phyloP scores from a whole-genome alignment of 805 yeast genomes.

The Saccharomycopsis guyanensis region DNA sequence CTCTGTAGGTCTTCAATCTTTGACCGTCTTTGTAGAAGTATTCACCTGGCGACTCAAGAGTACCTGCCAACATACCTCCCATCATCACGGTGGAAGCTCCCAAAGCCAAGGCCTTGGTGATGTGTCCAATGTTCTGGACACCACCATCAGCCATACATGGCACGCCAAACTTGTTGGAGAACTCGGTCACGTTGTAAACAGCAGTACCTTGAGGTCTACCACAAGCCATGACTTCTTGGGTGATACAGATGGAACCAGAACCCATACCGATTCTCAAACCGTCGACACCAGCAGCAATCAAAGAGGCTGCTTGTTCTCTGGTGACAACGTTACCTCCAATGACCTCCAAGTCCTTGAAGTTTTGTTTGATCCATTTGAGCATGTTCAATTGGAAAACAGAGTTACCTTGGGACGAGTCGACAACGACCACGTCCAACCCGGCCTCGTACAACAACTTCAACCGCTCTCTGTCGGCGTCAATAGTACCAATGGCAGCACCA shows the following conservation, averaged over 20 bases:
- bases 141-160: conserved; percentile 99
- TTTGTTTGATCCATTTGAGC: conserved; percentile 84
- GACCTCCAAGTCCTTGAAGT: conserved; percentile 73
- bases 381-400: conserved; percentile 90
- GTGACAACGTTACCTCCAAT: conserved; percentile 98
- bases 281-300: conserved; percentile 94
- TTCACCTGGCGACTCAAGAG: conserved; percentile 96
- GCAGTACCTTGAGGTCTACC: conserved; percentile 99
- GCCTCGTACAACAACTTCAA: conserved; percentile 81
- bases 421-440: conserved; percentile 91
- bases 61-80: conserved; percentile 99
- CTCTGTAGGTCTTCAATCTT: conserved; percentile 95
- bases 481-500: conserved; percentile 98
- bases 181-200: conserved; percentile 87
- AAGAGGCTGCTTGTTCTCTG: conserved; percentile 95
- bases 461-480: conserved; percentile 82
- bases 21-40: conserved; percentile 97
- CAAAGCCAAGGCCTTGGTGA: conserved; percentile 89
- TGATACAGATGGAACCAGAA: conserved; percentile 97
- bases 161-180: conserved; percentile 91
- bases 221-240: conserved; percentile 99
- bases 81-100: conserved; percentile 98
- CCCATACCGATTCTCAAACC: conserved; percentile 99
- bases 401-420: conserved; percentile 97
- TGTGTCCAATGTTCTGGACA: conserved; percentile 97